Conservation (phyloP, 1,284 basidiomycete genomes). For the Pascua guehoae region DNA sequence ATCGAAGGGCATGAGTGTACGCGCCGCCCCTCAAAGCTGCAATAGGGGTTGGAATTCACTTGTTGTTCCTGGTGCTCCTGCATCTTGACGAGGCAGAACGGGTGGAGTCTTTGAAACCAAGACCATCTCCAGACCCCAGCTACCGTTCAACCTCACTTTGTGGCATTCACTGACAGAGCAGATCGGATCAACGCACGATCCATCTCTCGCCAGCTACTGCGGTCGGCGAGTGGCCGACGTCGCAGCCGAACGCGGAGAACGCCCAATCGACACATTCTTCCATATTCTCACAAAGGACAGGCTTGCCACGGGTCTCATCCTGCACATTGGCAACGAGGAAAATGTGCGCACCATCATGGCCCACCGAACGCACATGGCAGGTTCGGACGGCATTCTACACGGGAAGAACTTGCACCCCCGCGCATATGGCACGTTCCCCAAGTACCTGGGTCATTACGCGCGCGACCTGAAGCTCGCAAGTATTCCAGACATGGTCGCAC, state of each 20-base stretch:
- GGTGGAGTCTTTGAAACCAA: no score
- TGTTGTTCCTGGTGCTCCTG: no score
- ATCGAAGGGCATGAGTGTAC: no score
- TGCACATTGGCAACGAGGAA: slow-evolving; percentile 47
- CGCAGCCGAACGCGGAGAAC: slow-evolving; percentile 7
- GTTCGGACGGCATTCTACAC: slow-evolving; percentile 44
- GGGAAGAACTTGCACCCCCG: slow-evolving; percentile 34
- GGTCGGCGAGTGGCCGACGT: slow-evolving; percentile 28
- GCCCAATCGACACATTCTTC: slow-evolving; percentile 36
- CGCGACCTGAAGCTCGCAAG: slow-evolving; percentile 27
- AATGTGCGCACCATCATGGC: slow-evolving; percentile 44
- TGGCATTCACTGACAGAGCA: background rate
- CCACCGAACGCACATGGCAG: slow-evolving; percentile 38
- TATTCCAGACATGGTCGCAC: slow-evolving; percentile 38
- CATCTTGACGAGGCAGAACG: no score
- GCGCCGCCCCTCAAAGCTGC: no score
- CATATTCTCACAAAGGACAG: slow-evolving; percentile 39
- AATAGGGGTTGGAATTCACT: no score
- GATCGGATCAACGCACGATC: slow-evolving; percentile 34
- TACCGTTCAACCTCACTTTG: no score
- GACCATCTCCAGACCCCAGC: no score
- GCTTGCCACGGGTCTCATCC: slow-evolving; percentile 39
- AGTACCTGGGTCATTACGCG: slow-evolving; percentile 40
- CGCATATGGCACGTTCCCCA: slow-evolving; percentile 42
- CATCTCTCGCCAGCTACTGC: slow-evolving; percentile 19